Evolutionary conservation across 2,329 filamentous ascomycete genomes (phyloP).

Genomic region (Dactylella cylindrospora): DNA sequence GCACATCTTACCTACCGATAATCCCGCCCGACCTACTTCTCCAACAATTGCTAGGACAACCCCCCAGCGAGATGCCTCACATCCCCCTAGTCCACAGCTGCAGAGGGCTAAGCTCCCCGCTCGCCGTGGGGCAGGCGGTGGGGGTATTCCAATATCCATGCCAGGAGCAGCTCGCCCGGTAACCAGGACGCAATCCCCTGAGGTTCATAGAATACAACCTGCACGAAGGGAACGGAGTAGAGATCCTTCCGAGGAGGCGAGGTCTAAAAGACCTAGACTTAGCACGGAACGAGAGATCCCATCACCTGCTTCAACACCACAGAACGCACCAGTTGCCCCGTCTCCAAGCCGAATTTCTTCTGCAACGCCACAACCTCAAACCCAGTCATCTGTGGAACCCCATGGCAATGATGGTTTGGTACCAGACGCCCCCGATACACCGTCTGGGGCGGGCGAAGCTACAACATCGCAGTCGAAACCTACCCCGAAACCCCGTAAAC

Average conservation of each 20-base stretch:
- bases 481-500: conserved; percentile 11
- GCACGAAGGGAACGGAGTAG: conserved; percentile 13
- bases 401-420: background rate
- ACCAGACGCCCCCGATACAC: conserved; percentile 6
- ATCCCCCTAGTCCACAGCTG: conserved; percentile 25
- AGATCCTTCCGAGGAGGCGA: conserved; percentile 18
- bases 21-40: conserved; percentile 6
- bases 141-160: conserved; percentile 34
- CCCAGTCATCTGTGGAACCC: background rate
- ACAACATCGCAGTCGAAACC: too few species aligned
- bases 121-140: background rate
- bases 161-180: conserved; percentile 29
- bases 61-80: conserved; percentile 13
- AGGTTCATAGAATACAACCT: conserved; percentile 20
- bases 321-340: conserved; percentile 7
- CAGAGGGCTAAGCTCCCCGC: conserved; percentile 17
- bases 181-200: conserved; percentile 18
- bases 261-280: conserved; percentile 5
- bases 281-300: conserved; percentile 17
- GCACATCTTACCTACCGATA: conserved; percentile 8
- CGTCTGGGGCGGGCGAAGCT: too few species aligned
- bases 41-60: conserved; percentile 17
- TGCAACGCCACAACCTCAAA: background rate
- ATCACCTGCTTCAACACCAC: conserved; percentile 13
- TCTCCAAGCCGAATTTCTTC: conserved; percentile 6